phyloP scores from a whole-genome alignment of 495 filamentous ascomycete species.

The Letharia columbiana region DNA sequence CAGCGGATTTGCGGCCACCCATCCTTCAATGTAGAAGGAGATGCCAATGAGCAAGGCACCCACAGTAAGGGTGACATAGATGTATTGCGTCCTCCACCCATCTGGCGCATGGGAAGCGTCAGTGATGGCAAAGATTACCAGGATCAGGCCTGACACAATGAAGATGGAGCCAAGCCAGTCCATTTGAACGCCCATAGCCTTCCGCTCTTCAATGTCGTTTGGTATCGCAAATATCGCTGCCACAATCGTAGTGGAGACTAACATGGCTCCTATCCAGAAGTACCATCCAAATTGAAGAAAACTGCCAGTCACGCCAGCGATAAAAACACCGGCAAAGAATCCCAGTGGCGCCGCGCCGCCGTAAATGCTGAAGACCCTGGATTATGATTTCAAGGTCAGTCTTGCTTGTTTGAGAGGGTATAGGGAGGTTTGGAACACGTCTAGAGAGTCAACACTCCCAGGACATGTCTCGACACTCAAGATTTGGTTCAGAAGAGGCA shows the following conservation, averaged over 20 bases:
- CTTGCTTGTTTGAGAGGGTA: background rate
- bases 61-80: conserved; percentile 50
- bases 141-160: conserved; percentile 56
- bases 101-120: conserved; percentile 60
- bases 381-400: background rate
- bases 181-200: conserved; percentile 45
- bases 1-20: conserved; percentile 62
- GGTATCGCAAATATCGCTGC: conserved; percentile 59
- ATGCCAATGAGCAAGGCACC: conserved; percentile 47
- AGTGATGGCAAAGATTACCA: conserved; percentile 73
- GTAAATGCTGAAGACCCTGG: conserved; percentile 62
- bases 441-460: background rate
- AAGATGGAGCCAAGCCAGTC: conserved; percentile 61
- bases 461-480: background rate
- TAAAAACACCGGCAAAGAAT: conserved; percentile 76
- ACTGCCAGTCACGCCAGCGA: conserved; percentile 61
- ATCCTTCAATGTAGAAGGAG: conserved; percentile 67
- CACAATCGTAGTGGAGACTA: conserved; percentile 42
- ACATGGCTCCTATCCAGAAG: conserved; percentile 64
- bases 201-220: conserved; percentile 47
- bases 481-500: background rate
- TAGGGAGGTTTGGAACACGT: background rate
- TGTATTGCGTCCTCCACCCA: conserved; percentile 67
- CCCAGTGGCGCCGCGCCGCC: conserved; percentile 69
- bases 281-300: conserved; percentile 66